Evolutionary conservation across 805 yeast genomes (phyloP).

Genomic region (Yamadazyma kitorensis): DNA sequence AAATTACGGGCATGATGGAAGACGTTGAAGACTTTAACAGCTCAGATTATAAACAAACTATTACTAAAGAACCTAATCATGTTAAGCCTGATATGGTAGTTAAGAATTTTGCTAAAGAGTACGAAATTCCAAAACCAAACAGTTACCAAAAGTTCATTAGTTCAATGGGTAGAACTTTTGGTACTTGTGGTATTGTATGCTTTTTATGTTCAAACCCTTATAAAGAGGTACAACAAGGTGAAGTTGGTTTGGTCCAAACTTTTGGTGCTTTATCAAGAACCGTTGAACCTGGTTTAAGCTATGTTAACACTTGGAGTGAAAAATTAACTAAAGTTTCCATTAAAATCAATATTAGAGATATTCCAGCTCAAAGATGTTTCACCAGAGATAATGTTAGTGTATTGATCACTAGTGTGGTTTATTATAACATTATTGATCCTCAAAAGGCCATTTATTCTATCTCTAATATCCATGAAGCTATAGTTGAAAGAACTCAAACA

Average conservation of each 20-base stretch:
- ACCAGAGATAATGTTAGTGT: conserved; percentile 70
- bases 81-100: conserved; percentile 40
- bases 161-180: conserved; percentile 45
- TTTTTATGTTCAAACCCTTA: conserved; percentile 60
- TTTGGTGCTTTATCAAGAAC: conserved; percentile 65
- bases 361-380: conserved; percentile 66
- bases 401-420: conserved; percentile 61
- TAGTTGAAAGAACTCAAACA: conserved; percentile 67
- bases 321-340: conserved; percentile 48
- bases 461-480: conserved; percentile 50
- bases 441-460: conserved; percentile 63
- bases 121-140: conserved; percentile 38
- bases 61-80: conserved; percentile 15
- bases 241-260: conserved; percentile 63
- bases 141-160: conserved; percentile 41
- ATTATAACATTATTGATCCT: conserved; percentile 66
- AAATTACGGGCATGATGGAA: conserved; percentile 4
- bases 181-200: conserved; percentile 54
- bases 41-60: conserved; percentile 11
- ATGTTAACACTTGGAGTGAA: conserved; percentile 66
- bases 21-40: conserved; percentile 8
- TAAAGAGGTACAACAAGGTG: conserved; percentile 59
- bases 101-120: conserved; percentile 39
- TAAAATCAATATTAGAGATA: conserved; percentile 57
- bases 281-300: conserved; percentile 66